Evolutionary conservation across 768 basidiomycete species (phyloP).

Genomic region (Kwoniella sp.): DNA sequence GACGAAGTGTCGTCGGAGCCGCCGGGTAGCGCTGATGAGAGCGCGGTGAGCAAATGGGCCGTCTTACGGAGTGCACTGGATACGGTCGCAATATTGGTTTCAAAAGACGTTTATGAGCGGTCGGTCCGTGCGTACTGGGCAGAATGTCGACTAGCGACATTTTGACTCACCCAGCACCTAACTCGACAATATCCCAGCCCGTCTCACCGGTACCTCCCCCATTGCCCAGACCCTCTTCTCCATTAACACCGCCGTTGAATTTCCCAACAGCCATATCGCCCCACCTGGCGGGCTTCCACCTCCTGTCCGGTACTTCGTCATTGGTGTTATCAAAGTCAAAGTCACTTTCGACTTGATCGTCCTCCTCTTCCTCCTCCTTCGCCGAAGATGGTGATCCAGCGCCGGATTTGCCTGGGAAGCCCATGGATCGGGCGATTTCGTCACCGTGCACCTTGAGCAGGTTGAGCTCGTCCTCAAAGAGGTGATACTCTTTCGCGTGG

Average conservation of each 20-base stretch:
- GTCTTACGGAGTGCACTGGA: constrained; percentile 85
- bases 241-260: constrained; percentile 58
- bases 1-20: constrained; percentile 52
- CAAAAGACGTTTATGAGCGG: neutral
- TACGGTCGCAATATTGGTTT: neutral
- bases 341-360: constrained; percentile 27
- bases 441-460: constrained; percentile 73
- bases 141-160: neutral
- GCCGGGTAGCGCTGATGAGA: constrained; percentile 60
- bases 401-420: constrained; percentile 57
- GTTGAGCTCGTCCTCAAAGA: constrained; percentile 83
- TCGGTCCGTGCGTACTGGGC: neutral
- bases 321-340: constrained; percentile 3
- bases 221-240: constrained; percentile 48
- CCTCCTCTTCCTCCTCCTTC: constrained; percentile 8
- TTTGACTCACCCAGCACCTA: constrained; percentile 85
- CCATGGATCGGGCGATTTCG: constrained; percentile 75
- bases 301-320: constrained; percentile 15
- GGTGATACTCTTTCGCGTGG: constrained; percentile 67
- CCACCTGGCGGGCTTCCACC: constrained; percentile 52
- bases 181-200: constrained; percentile 69
- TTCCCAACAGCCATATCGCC: constrained; percentile 60
- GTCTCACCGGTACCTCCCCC: constrained; percentile 17
- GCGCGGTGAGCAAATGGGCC: constrained; percentile 73
- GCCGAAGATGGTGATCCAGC: too few species aligned